Base-by-base conservation (phyloP, 2,329 filamentous ascomycete genomes). In the Nigrograna mackinnonii region DNA sequence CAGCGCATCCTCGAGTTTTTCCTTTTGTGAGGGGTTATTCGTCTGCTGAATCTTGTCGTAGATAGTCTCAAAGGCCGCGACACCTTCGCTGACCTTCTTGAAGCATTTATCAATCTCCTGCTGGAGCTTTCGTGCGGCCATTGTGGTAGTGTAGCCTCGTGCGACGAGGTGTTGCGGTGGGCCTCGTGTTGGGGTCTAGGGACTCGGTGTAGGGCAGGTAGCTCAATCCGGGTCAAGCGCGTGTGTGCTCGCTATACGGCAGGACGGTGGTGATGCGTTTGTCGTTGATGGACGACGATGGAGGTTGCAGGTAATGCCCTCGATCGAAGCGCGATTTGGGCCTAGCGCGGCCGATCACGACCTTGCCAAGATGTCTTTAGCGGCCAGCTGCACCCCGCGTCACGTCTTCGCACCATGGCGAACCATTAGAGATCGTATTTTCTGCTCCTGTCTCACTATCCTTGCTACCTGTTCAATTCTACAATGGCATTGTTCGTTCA, bases 21-120 rank as follows among this genome's bases (percentile, higher is more conserved):
- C 94, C 70, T 96, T 96, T 73, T 97, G 94, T 48, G 94, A 90
- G 42, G 87, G 83, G 75, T 96, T 97, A 63, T 84, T 89, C 39
- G 91, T 91, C 57, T 91, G 85, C 63, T 92, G 88, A 55, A 99
- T 95, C 83, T 99, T 99, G 59, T 97, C 94, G 75, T 97, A 95
- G 63, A 97, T 96, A 64, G 79, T 80, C 67, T 97, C 91, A 71
- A 99, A 99, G 53, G 91, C 87, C 50, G 84, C 79, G 41, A 97
- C 91, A 40, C 94, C 94, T 77, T 97, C 92, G 35, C 84, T 82
- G 64, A 97, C 91, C 79, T 95, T 95, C 76, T 99, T 99, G 84
- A 96, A 97, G 82, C 90, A 95, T 78, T 96, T 96, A 68, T 99
- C 94, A 63, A 97, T 92, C 77, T 99, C 94, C 76, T 97, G 91